Evolutionary conservation across 2,329 filamentous ascomycete genomes (phyloP).

Genomic region (Rachicladosporium sp.): DNA sequence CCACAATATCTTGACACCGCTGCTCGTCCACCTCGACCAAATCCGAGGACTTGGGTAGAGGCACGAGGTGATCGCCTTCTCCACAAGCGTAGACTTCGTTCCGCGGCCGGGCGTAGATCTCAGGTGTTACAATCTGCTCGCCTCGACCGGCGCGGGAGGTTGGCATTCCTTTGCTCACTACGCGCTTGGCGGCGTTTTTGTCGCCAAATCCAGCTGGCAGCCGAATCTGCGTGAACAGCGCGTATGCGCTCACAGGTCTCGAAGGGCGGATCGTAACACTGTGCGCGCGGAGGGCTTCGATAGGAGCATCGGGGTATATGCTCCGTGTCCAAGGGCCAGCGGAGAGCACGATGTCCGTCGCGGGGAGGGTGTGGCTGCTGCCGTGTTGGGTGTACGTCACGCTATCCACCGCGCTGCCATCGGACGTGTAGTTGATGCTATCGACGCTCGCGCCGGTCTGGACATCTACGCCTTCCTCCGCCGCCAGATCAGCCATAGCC

Average conservation of each 20-base stretch:
- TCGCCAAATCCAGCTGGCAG: conserved; percentile 50
- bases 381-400: conserved; percentile 50
- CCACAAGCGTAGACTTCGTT: conserved; percentile 90
- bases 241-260: conserved; percentile 54
- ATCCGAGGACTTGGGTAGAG: conserved; percentile 64
- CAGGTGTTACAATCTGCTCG: conserved; percentile 63
- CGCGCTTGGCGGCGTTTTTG: conserved; percentile 36
- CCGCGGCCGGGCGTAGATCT: conserved; percentile 85
- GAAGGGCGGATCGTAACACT: conserved; percentile 49
- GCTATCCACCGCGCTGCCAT: conserved; percentile 40
- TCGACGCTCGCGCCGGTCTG: conserved; percentile 54
- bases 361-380: conserved; percentile 39
- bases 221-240: conserved; percentile 75
- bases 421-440: conserved; percentile 43
- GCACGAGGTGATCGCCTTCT: conserved; percentile 64
- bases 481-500: conserved; percentile 63
- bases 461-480: conserved; percentile 46
- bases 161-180: conserved; percentile 10
- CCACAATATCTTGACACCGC: conserved; percentile 73
- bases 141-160: conserved; percentile 32
- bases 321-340: conserved; percentile 50
- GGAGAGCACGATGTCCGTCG: conserved; percentile 46
- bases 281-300: conserved; percentile 49
- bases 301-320: conserved; percentile 44
- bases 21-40: conserved; percentile 62